These are phyloP conservation scores for Coemansia sp. DNA, from an alignment of 192 early-diverging fungal genomes.

Conservation along the genomic window DNA sequence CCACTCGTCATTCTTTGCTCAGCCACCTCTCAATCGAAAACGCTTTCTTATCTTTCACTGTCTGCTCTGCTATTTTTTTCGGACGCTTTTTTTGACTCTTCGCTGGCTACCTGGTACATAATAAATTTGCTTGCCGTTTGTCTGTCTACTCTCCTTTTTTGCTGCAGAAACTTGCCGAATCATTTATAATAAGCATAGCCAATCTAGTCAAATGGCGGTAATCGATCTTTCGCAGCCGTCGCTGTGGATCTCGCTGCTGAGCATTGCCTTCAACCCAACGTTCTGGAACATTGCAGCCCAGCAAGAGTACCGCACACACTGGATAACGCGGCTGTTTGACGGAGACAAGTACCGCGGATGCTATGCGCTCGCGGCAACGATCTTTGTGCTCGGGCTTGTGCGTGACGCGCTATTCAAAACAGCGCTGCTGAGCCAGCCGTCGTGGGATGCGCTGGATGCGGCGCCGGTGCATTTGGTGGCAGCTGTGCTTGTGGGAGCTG, in stretches of 20 bases:
- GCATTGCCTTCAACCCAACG: conserved; percentile 83
- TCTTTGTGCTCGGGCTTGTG: conserved; percentile 79
- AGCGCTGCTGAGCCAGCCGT: conserved; percentile 73
- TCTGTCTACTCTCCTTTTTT: too few relatives aligned
- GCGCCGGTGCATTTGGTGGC: conserved; percentile 55
- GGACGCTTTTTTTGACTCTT: neutral
- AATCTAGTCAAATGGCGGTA: neutral
- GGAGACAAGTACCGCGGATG: conserved; percentile 73
- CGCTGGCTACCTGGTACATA: too few relatives aligned
- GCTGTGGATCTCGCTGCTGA: conserved; percentile 68
- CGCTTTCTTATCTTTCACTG: neutral
- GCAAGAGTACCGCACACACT: conserved; percentile 74
- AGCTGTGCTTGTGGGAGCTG: conserved; percentile 55
- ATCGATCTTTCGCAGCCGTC: conserved; percentile 67
- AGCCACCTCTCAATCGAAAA: neutral
- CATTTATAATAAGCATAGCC: neutral
- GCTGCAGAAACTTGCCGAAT: too few relatives aligned
- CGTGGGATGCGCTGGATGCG: conserved; percentile 51
- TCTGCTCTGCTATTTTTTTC: neutral
- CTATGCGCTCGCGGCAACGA: conserved; percentile 76
- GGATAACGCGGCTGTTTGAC: conserved; percentile 69
- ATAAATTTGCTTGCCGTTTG: too few relatives aligned
- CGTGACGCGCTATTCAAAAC: conserved; percentile 78
- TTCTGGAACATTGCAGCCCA: conserved; percentile 92
- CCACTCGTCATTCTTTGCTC: neutral